Evolutionary conservation across 805 yeast species (phyloP), one percentile per base, ranked within the genome.

Genomic region (Metschnikowia shivogae): DNA sequence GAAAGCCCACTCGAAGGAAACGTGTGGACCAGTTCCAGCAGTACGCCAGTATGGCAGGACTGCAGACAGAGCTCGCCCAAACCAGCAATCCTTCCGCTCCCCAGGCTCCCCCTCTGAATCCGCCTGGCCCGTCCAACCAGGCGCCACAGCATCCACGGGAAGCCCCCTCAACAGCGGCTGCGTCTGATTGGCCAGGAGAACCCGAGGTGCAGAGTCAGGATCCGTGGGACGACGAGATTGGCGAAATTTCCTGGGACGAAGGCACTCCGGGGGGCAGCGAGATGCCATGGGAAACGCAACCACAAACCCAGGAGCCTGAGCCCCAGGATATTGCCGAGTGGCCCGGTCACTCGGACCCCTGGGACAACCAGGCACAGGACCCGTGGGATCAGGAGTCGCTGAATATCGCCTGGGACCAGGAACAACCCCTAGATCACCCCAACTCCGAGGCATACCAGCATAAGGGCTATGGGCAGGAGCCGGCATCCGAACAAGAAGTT

Each of bases 171-270:
- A 22, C 26, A 7, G 26, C 26, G 8, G 8, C 26, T 22, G 26
- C 8, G 26, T 5, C 33, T 17, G 14, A 6, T 9, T 37, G 40
- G 14, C 10, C 26, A 7, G 26, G 26, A 6, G 26, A 28, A 20
- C 12, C 12, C 11, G 34, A 17, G 9, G 28, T 30, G 9, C 33
- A 17, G 11, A 9, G 9, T 5, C 9, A 31, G 11, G 53, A 49
- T 34, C 52, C 54, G 5, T 52, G 56, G 56, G 53, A 52, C 34
- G 56, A 52, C 20, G 52, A 50, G 24, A 45, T 50, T 27, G 54
- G 50, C n/a, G 52, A 50, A 9, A 38, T 50, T 24, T 47, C 52
- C 5, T 52, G 54, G 56, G 52, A 52, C 30, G 54, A 48, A 34
- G 54, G 52, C 4, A 17, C 29, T 28, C 45, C 50, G n/a, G 22